Conservation (phyloP, 2,329 filamentous ascomycete genomes). For the Aphanoascus verrucosus region DNA sequence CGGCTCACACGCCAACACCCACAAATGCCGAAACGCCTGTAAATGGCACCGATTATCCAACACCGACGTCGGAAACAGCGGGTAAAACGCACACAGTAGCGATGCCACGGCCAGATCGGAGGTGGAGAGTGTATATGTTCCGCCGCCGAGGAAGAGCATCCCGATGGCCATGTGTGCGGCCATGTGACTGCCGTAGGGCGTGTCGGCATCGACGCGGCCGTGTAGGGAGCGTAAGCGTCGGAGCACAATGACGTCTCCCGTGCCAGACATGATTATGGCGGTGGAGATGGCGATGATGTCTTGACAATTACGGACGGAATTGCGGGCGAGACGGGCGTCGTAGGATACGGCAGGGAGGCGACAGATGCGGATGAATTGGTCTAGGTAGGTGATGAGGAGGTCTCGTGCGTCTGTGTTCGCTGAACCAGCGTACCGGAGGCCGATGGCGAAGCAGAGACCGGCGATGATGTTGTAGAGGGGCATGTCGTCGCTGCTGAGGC, state of each 20-base stretch:
- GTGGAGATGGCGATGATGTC: conserved; percentile 73
- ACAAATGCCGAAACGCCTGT: conserved; percentile 93
- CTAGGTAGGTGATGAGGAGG: conserved; percentile 70
- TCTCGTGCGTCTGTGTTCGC: conserved; percentile 62
- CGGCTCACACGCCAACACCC: conserved; percentile 85
- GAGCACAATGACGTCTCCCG: conserved; percentile 76
- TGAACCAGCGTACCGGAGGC: conserved; percentile 63
- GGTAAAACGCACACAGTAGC: conserved; percentile 85
- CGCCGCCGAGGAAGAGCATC: conserved; percentile 80
- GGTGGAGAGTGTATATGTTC: conserved; percentile 82
- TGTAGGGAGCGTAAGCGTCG: conserved; percentile 79
- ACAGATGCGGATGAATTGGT: conserved; percentile 72
- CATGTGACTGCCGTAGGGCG: conserved; percentile 85
- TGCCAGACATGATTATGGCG: conserved; percentile 89
- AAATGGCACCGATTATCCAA: conserved; percentile 91
- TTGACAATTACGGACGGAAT: conserved; percentile 81
- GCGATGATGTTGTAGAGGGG: conserved; percentile 88
- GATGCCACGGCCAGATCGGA: conserved; percentile 78
- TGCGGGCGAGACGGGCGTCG: conserved; percentile 71
- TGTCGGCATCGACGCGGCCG: conserved; percentile 71
- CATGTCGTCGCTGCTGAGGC: conserved; percentile 69
- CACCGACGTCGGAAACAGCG: conserved; percentile 76
- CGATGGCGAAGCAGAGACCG: conserved; percentile 68
- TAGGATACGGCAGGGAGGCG: conserved; percentile 55
- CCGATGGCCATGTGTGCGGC: conserved; percentile 88